Evolutionary conservation across 129 eudicot genomes (phyloP), one percentile per base, ranked within the genome.

Genomic region (Helianthus tuberosus): DNA sequence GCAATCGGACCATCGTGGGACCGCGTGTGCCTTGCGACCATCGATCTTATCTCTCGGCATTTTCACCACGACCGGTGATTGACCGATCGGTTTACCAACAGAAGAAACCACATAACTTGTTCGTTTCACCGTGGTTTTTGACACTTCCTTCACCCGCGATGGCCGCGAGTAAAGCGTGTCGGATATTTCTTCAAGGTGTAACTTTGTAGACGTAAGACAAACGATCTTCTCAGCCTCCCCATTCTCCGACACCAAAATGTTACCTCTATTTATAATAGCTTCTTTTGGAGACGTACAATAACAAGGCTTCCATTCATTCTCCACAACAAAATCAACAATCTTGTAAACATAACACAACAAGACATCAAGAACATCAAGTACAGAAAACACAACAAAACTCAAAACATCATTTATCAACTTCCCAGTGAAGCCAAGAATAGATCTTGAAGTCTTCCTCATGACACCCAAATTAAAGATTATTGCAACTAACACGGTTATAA

Each of bases 1-100:
- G 20, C 98, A 94, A 78, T 94, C 97, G 1, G 98, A 94, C 98
- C 98, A 94, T 69, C 98, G 74, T 2, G 96, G 98, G 75, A 78
- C 23, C 0, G 86, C 80, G 5, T 59, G 80, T 2, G 75, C 65
- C 13, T 79, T 72, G 4, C 23, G 51, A 20, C 62, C 68, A 8
- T 86, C 91, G 11, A 86, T 83, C 74, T 88, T 88, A 0, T 86
- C 97, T 65, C 86, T 91, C 1, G 88, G 64, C 97, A 94, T 90
- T 71, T 94, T 96, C 9, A 88, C 86, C 6, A 72, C 70, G 32
- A 84, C 83, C 29, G 82, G 48, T 11, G 96, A 78, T 6, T 74
- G 75, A 1, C 72, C 69, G 0, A 9, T 6, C 2, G 46, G 46
- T 41, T 41, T 41, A 9, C 11, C 54, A 20, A 50, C 54, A 0